Percentiles rank a stretch among this genome's conserved stretches.
Conservation (phyloP, 2,329 filamentous ascomycete species). For the Zasmidium cellare region DNA sequence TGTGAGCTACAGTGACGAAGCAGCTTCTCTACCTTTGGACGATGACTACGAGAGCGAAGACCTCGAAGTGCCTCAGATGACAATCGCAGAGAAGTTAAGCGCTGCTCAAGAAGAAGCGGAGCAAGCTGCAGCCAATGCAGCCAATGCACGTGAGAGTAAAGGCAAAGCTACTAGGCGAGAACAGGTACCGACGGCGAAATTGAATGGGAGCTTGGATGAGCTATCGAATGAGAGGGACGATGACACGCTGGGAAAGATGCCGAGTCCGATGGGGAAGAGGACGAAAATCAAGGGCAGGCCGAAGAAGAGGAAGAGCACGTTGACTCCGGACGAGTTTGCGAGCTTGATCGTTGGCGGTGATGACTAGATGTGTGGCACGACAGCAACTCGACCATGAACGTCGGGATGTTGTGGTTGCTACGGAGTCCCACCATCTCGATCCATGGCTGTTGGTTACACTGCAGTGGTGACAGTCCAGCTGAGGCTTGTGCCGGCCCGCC, state of each 20-base stretch:
- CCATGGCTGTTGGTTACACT: background rate
- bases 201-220: constrained; percentile 28
- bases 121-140: constrained; percentile 42
- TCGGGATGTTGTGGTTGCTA: background rate
- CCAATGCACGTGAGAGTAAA: constrained; percentile 19
- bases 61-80: constrained; percentile 33
- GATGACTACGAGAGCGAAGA: constrained; percentile 37
- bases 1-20: constrained; percentile 3
- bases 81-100: constrained; percentile 49
- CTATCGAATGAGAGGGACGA: constrained; percentile 20
- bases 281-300: constrained; percentile 58
- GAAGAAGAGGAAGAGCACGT: constrained; percentile 69
- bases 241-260: constrained; percentile 41
- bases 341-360: constrained; percentile 44
- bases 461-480: constrained; percentile 8
- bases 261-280: constrained; percentile 39
- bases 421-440: background rate
- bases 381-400: background rate
- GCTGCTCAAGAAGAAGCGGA: constrained; percentile 47
- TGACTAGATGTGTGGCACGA: background rate
- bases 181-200: constrained; percentile 13
- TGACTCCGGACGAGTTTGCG: constrained; percentile 74
- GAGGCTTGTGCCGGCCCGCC: constrained; percentile 2
- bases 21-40: constrained; percentile 24
- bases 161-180: constrained; percentile 7